Evolutionary conservation across 345 rosid species (phyloP), one percentile per base, ranked within the genome.

Genomic region (Euphorbia pulcherrima): DNA sequence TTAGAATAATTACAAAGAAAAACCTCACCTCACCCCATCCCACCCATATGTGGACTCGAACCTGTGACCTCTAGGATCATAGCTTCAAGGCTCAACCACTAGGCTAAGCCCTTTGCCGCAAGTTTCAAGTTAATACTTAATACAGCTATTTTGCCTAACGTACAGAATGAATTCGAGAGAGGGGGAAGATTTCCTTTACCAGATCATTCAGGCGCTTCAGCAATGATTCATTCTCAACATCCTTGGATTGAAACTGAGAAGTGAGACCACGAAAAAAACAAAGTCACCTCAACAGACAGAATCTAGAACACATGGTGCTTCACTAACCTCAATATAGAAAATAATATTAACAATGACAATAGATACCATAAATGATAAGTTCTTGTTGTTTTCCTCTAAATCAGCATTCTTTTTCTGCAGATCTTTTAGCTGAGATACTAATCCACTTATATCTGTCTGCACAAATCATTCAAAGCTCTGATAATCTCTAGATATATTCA

Each of bases 401-500:
- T 88, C 93, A 0, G 74, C 76, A 82, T 85, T 89, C 82, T 71
- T 88, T 81, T 70, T 83, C 84, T 76, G 99, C 40, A 88, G 58
- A 48, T 91, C 89, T 70, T 88, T 83, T 40, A 94, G 82, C 80
- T 91, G 99, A 59, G 97, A 81, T 59, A 89, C 90, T 71, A 94
- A 79, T 72, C 92, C 86, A 79, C 95, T 87, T 67, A 94, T 81
- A 80, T 94, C 97, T 1, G 83, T 79, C 99, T 94, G 88, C 85
- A 71, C 26, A 46, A 60, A 21, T 55, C 8, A 67, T 66, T 41
- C 54, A 54, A 29, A 72, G 27, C 26, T 7, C 27, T 47, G 53
- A 77, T 20, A 68, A 64, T 58, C 30, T 12, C 30, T 12, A 39
- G 27, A 20, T 62, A 23, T 1, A 39, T 39, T 33, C 10, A 39